Evolutionary conservation across 345 rosid genomes (phyloP).

Genomic region (Gossypium australe): DNA sequence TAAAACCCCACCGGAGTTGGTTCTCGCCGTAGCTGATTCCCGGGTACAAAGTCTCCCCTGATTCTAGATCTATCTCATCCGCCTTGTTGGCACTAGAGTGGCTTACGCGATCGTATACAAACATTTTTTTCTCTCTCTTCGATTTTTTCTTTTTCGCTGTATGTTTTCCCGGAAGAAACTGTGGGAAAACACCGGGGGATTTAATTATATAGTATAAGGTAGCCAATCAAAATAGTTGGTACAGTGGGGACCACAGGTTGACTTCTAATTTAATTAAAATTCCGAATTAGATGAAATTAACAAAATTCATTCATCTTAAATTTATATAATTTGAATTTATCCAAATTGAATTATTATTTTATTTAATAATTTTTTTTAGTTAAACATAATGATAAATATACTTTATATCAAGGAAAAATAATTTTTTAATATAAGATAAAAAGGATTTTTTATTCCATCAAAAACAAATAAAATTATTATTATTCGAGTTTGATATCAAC

Average conservation of each 20-base stretch:
- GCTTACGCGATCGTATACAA: slow-evolving; percentile 53
- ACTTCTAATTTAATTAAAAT: not conserved
- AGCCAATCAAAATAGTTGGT: not conserved
- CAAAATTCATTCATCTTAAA: too few species aligned
- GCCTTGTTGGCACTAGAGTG: slow-evolving; percentile 33
- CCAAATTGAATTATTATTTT: too few species aligned
- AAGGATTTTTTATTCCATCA: too few species aligned
- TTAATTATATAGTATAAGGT: not conserved
- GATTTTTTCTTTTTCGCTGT: not conserved
- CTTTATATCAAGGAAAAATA: too few species aligned
- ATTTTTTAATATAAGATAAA: too few species aligned
- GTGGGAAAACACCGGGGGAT: not conserved
- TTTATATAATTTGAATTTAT: too few species aligned
- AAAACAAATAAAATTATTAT: too few species aligned
- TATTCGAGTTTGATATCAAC: too few species aligned
- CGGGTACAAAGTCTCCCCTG: slow-evolving; percentile 75
- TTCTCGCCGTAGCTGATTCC: slow-evolving; percentile 80
- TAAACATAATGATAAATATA: too few species aligned
- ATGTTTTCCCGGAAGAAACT: not conserved
- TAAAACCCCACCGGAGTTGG: slow-evolving; percentile 91
- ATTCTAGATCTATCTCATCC: slow-evolving; percentile 26
- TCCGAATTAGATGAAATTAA: too few species aligned
- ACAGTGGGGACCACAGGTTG: not conserved
- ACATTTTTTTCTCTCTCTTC: slow-evolving; percentile 17
- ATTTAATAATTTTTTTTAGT: too few species aligned